Conservation (phyloP, 225 moss, liverwort and hornwort species). For the Antitrichia curtipendula region DNA sequence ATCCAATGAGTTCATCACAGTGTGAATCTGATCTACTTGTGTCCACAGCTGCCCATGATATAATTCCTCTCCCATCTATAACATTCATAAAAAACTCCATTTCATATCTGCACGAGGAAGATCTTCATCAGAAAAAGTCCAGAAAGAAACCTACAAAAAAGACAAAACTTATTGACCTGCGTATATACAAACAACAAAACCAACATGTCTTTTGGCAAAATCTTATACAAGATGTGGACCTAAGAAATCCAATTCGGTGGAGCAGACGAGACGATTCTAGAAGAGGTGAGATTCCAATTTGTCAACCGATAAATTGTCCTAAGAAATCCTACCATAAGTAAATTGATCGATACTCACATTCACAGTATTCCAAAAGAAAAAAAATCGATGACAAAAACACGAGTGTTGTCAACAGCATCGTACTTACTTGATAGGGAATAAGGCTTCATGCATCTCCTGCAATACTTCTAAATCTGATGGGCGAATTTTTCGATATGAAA, state of each 20-base stretch:
- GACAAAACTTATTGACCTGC: not conserved
- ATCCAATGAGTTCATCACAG: conserved; percentile 82
- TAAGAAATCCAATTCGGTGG: not conserved
- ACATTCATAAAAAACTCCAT: conserved; percentile 73
- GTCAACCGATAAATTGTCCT: not conserved
- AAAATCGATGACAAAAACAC: not conserved
- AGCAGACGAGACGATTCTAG: not conserved
- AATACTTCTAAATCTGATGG: conserved; percentile 71
- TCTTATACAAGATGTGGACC: not conserved
- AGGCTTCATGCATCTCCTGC: conserved; percentile 67
- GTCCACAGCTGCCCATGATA: conserved; percentile 88
- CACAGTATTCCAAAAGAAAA: not conserved
- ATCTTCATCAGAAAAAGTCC: not conserved
- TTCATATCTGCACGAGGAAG: conserved; percentile 53
- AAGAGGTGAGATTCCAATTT: not conserved
- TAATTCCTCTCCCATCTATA: conserved; percentile 71
- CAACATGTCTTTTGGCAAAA: not conserved
- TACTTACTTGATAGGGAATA: conserved; percentile 86
- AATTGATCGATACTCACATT: not conserved
- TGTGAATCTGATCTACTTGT: conserved; percentile 63
- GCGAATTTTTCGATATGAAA: conserved; percentile 67
- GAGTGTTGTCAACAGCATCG: not conserved
- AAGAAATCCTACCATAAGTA: not conserved
- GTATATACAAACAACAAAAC: not conserved
- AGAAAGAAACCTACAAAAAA: not conserved